Conservation (phyloP, 306 rosid species). For the Malus orientalis region DNA sequence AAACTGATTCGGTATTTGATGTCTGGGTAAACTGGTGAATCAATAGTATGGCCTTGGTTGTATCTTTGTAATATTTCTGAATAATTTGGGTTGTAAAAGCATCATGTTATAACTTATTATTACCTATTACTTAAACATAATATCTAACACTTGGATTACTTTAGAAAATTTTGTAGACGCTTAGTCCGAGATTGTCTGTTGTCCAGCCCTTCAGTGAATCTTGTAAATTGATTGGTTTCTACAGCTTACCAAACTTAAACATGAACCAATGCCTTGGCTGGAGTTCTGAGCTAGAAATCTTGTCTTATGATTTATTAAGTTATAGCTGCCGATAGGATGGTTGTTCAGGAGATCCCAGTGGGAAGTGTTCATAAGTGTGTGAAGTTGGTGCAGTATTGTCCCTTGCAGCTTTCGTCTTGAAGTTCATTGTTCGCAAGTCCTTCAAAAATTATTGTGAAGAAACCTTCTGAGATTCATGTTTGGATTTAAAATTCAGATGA, state of each 20-base stretch:
- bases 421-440: neutral
- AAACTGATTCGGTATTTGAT: neutral
- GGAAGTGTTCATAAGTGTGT: neutral
- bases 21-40: neutral
- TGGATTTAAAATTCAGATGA: neutral
- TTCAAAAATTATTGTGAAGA: neutral
- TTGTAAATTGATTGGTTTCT: neutral
- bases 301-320: neutral
- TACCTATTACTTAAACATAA: neutral
- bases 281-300: neutral
- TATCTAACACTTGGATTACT: neutral
- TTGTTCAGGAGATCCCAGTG: neutral
- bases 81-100: neutral
- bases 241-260: neutral
- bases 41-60: neutral
- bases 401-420: neutral
- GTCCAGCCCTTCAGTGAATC: neutral
- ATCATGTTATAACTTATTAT: neutral
- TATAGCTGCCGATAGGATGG: neutral
- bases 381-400: neutral
- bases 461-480: neutral
- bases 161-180: neutral
- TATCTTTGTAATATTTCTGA: neutral
- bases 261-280: conserved; percentile 3
- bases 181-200: neutral